Conservation (phyloP, 139 green algal species). For the Asterochloris sp. region DNA sequence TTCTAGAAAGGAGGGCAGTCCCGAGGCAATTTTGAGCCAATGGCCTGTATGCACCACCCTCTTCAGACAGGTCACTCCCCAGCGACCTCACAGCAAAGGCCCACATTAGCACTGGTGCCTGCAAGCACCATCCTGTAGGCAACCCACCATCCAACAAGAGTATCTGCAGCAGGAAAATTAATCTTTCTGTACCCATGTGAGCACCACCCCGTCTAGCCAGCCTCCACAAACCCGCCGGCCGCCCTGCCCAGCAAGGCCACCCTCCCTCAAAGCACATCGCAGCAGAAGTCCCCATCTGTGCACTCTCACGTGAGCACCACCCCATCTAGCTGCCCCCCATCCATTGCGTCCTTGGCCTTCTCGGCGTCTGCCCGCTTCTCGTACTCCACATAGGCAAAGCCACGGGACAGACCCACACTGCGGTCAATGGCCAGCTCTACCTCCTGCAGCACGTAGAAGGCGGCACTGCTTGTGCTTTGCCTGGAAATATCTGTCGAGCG, state of each 20-base stretch:
- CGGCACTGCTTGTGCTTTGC: background rate
- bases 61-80: too few species aligned
- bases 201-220: background rate
- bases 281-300: background rate
- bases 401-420: slow-evolving; percentile 69
- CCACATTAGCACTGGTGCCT: too few species aligned
- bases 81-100: too few species aligned
- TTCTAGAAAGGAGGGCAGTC: too few species aligned
- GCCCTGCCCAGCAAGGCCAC: background rate
- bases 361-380: slow-evolving; percentile 55
- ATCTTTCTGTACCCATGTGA: background rate
- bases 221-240: background rate
- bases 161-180: too few species aligned
- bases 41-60: too few species aligned
- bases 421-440: slow-evolving; percentile 24
- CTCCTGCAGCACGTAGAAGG: background rate
- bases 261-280: background rate
- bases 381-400: slow-evolving; percentile 83
- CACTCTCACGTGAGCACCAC: slow-evolving; percentile 52
- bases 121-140: too few species aligned
- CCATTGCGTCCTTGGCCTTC: slow-evolving; percentile 76
- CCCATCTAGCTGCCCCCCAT: slow-evolving; percentile 83
- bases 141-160: too few species aligned
- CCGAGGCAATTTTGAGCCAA: too few species aligned
- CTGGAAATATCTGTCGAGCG: background rate